Evolutionary conservation across 1,284 basidiomycete genomes (phyloP).

Genomic region (Hypsizygus ulmarius): DNA sequence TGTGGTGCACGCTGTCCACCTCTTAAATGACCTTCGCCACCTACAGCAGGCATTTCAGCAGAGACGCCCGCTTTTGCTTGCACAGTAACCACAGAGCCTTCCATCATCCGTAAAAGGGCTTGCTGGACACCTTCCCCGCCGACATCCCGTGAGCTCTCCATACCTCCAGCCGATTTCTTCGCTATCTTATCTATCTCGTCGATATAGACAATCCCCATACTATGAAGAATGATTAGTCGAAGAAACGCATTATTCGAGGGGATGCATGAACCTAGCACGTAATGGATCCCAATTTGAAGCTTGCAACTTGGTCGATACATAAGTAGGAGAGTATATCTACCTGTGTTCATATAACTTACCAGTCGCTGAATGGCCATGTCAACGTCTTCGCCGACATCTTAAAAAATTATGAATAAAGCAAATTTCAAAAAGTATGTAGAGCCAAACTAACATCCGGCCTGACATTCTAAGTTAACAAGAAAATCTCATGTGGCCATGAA

Average conservation of each 20-base stretch:
- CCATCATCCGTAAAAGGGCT: constrained; percentile 87
- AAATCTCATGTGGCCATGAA: neutral
- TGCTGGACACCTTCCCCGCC: constrained; percentile 97
- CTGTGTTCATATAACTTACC: constrained; percentile 36
- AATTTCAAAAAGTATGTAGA: constrained; percentile 5
- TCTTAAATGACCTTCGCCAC: constrained; percentile 46
- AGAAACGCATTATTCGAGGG: constrained; percentile 1
- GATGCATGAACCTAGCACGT: constrained; percentile 57
- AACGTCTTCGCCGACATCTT: constrained; percentile 94
- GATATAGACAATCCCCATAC: constrained; percentile 92
- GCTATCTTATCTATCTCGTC: constrained; percentile 96
- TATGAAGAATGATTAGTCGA: constrained; percentile 31
- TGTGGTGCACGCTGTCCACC: constrained; percentile 41
- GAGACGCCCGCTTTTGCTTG: constrained; percentile 64
- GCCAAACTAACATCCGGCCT: constrained; percentile 76
- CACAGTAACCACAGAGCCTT: constrained; percentile 83
- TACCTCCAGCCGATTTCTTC: constrained; percentile 59
- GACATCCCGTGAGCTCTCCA: constrained; percentile 83
- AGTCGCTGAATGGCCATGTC: constrained; percentile 86
- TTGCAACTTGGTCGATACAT: constrained; percentile 53
- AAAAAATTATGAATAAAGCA: constrained; percentile 11
- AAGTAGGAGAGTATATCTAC: constrained; percentile 8
- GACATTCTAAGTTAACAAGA: constrained; percentile 12
- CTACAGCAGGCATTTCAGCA: constrained; percentile 42
- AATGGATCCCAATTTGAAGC: constrained; percentile 85